Evolutionary conservation across 2,329 filamentous ascomycete species (phyloP).

Genomic region (Epichloe baconii): DNA sequence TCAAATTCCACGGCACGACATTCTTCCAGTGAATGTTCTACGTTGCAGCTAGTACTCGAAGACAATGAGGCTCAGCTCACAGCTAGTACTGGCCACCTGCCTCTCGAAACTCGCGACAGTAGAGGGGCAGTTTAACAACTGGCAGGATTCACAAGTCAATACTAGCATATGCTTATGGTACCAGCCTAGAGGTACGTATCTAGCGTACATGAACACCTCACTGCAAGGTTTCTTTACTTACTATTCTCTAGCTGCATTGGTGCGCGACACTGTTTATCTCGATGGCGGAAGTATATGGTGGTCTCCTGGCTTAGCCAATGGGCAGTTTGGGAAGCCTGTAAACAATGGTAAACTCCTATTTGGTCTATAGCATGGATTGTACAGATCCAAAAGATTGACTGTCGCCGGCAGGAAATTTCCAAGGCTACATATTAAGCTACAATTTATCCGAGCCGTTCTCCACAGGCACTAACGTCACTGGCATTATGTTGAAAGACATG

Average conservation of each 20-base stretch:
- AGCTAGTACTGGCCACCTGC: slow-evolving; percentile 9
- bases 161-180: slow-evolving; percentile 48
- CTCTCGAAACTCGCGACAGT: slow-evolving; percentile 7
- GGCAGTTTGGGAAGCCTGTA: slow-evolving; percentile 15
- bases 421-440: slow-evolving; percentile 41
- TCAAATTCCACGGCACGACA: neutral
- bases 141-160: slow-evolving; percentile 39
- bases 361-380: slow-evolving; percentile 10
- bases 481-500: slow-evolving; percentile 29
- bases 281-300: slow-evolving; percentile 49
- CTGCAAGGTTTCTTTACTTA: neutral
- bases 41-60: neutral
- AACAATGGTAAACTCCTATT: slow-evolving; percentile 25
- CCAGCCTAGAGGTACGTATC: slow-evolving; percentile 26
- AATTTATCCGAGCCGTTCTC: slow-evolving; percentile 47
- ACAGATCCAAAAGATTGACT: neutral
- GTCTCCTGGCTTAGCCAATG: slow-evolving; percentile 35
- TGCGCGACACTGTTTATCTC: slow-evolving; percentile 51
- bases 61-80: slow-evolving; percentile 10
- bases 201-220: neutral
- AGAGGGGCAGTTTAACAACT: slow-evolving; percentile 31
- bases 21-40: neutral
- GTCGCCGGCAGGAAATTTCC: slow-evolving; percentile 31
- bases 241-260: slow-evolving; percentile 32
- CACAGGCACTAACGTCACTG: slow-evolving; percentile 36